These are phyloP conservation scores for Cladosporium velox DNA, from an alignment of 2,329 filamentous ascomycete species.

Conservation along the genomic window DNA sequence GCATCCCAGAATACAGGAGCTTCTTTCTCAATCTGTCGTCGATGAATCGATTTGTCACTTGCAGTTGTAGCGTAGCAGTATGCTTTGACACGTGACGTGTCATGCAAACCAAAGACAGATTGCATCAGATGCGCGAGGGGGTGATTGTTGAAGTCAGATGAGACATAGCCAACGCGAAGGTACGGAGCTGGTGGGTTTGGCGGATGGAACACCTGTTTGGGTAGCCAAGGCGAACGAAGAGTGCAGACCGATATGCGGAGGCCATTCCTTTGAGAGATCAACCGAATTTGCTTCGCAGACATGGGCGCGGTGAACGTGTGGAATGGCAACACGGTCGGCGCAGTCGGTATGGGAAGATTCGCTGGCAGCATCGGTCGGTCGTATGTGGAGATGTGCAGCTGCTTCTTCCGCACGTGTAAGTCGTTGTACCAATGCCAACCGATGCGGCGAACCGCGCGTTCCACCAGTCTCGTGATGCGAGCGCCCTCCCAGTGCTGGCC, in stretches of 20 bases:
- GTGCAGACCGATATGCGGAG: conserved; percentile 91
- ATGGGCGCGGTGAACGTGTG: conserved; percentile 97
- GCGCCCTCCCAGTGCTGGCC: conserved; percentile 86
- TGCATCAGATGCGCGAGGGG: conserved; percentile 97
- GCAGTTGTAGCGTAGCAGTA: conserved; percentile 95
- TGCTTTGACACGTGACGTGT: conserved; percentile 71
- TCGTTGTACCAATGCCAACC: conserved; percentile 89
- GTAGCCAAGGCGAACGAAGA: conserved; percentile 82
- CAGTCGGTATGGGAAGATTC: conserved; percentile 74
- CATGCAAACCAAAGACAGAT: conserved; percentile 92
- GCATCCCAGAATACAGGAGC: conserved; percentile 89
- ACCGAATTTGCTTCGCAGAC: conserved; percentile 84
- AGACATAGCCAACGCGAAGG: conserved; percentile 93
- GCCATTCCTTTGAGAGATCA: conserved; percentile 93
- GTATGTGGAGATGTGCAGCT: conserved; percentile 63
- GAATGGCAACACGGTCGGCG: conserved; percentile 92
- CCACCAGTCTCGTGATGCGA: conserved; percentile 76
- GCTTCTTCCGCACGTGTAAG: conserved; percentile 64
- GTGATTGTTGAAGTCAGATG: conserved; percentile 98
- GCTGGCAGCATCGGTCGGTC: conserved; percentile 71
- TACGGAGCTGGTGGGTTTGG: conserved; percentile 78
- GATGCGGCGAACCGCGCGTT: conserved; percentile 76
- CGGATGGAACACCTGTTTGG: conserved; percentile 76
- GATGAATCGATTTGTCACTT: conserved; percentile 85
- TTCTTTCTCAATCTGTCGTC: conserved; percentile 89